A percentile compares a stretch with the other conserved stretches of the same genome.
phyloP scores from a whole-genome alignment of 1,284 basidiomycete species.

The Cystobasidium slooffiae region DNA sequence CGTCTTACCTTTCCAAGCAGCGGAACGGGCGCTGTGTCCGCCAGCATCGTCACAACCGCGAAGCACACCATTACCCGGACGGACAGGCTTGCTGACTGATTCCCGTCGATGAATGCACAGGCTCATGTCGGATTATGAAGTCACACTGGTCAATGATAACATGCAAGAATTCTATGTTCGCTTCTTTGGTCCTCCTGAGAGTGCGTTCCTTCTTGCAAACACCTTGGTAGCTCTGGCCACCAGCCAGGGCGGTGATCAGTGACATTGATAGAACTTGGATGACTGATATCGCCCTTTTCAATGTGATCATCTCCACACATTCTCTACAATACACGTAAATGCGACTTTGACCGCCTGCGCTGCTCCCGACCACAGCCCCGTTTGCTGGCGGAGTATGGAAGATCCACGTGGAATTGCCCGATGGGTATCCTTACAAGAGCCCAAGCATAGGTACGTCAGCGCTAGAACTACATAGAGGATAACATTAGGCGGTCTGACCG shows the following conservation, averaged over 20 bases:
- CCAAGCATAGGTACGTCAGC: slow-evolving; percentile 71
- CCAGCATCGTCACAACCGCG: background rate
- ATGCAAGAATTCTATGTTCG: slow-evolving; percentile 99
- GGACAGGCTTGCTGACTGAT: background rate
- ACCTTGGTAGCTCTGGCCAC: too few species aligned
- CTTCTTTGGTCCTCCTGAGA: slow-evolving; percentile 91
- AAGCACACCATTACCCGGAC: background rate
- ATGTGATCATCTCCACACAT: background rate
- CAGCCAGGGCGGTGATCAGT: slow-evolving; percentile 28
- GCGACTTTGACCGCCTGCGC: background rate
- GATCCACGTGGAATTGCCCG: slow-evolving; percentile 98
- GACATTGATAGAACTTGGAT: background rate
- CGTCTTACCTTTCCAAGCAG: slow-evolving; percentile 55
- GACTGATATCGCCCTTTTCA: background rate
- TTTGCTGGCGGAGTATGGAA: slow-evolving; percentile 97
- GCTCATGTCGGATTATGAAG: slow-evolving; percentile 95
- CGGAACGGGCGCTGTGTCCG: background rate
- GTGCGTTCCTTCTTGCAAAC: slow-evolving; percentile 63
- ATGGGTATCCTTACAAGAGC: slow-evolving; percentile 98
- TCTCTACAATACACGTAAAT: background rate
- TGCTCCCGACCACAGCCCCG: slow-evolving; percentile 67
- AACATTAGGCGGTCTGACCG: too few species aligned
- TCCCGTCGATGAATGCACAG: slow-evolving; percentile 59
- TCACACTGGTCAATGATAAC: slow-evolving; percentile 94
- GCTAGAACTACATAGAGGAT: background rate